Base-by-base conservation (phyloP, 202 grass and related monocot genomes). In the Elaeis oleifera region DNA sequence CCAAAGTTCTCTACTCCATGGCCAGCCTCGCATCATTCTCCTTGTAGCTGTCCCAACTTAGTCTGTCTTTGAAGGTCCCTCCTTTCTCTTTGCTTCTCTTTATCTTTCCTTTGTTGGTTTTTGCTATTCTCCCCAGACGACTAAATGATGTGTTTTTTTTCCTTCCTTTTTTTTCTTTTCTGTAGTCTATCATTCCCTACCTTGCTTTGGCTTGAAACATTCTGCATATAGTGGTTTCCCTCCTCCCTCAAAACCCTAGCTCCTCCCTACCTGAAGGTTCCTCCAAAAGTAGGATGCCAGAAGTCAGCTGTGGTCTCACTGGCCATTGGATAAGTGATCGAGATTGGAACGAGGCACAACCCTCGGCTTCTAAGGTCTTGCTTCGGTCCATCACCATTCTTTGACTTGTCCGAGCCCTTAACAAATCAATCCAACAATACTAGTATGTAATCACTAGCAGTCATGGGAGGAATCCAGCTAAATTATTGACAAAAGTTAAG, bases 331-430 rank as follows among this genome's bases (percentile, higher is more conserved):
- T 55, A 73, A 9, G 59, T 73, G 58, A 50, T 73, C 29, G 77
- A 51, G 32, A 60, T 23, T 54, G 28, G 53, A 58, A 66, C 62
- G 15, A 75, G 20, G 65, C 68, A 68, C 24, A 54, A 27, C 39
- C 79, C 21, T 74, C 85, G 85, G 67, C 88, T 99, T 54, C 80
- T 78, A n/a, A 99, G 80, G 58, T 94, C 88, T 57, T 78, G 55
- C 61, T 75, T 86, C 8, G 49, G 48, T 31, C 78, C 80, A 1
- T 79, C 75, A 4, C 58, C 23, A 18, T 87, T 80, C 44, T 86
- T 89, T 14, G 63, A 73, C 48, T 79, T 75, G 61, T 69, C 80
- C 1, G 77, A 75, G 22, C 64, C 70, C 82, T 91, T 51, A 59
- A 9, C 17, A 60, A 29, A n/a, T 31, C 8, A 44, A 44, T 14